These are phyloP conservation scores for Craspedostauros australis DNA, from an alignment of 108 stramenopile species.

Conservation along the genomic window DNA sequence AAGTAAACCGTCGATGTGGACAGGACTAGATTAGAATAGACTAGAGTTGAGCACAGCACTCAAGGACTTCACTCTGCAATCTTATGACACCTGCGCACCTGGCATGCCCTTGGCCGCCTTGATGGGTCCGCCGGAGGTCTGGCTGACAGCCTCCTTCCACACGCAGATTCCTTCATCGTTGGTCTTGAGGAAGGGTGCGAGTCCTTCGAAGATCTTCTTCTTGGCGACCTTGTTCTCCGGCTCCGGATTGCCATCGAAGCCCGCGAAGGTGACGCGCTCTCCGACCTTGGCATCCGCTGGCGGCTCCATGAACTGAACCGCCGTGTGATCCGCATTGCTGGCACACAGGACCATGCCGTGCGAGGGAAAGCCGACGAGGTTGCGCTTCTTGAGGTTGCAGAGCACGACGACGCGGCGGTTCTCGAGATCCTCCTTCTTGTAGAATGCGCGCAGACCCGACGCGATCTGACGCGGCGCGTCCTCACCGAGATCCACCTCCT, in stretches of 20 bases:
- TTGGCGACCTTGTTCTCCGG: slow-evolving; percentile 85
- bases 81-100: slow-evolving; percentile 72
- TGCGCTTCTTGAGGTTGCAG: slow-evolving; percentile 92
- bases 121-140: slow-evolving; percentile 56
- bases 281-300: slow-evolving; percentile 71
- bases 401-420: slow-evolving; percentile 84
- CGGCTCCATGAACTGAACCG: slow-evolving; percentile 77
- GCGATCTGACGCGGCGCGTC: slow-evolving; percentile 85
- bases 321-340: slow-evolving; percentile 67
- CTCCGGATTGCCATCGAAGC: slow-evolving; percentile 65
- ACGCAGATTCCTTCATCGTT: slow-evolving; percentile 64
- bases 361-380: slow-evolving; percentile 80
- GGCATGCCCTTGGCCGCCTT: slow-evolving; percentile 77
- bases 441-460: slow-evolving; percentile 89
- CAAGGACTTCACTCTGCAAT: no score
- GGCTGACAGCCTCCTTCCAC: slow-evolving; percentile 62
- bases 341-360: slow-evolving; percentile 94
- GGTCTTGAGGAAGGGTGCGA: slow-evolving; percentile 78
- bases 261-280: slow-evolving; percentile 74
- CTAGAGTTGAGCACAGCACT: no score
- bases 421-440: slow-evolving; percentile 77
- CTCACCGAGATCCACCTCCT: slow-evolving; percentile 94
- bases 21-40: no score
- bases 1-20: no score
- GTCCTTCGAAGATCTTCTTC: slow-evolving; percentile 84